Conservation (phyloP, 2,329 filamentous ascomycete genomes). For the Apiospora marii region DNA sequence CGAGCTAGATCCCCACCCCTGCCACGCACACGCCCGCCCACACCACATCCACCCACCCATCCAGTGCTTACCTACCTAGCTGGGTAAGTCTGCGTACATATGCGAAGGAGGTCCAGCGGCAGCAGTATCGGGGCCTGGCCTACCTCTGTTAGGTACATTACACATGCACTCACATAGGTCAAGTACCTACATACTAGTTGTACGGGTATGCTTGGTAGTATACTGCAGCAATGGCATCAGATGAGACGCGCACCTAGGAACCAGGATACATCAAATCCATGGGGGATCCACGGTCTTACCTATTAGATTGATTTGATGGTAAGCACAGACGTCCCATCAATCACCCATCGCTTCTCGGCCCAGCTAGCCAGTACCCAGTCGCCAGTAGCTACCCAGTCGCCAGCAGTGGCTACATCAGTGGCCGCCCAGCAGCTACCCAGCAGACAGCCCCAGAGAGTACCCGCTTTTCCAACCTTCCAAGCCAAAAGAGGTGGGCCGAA, state of each 20-base stretch:
- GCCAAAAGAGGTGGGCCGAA: not conserved
- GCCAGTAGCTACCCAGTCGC: not conserved
- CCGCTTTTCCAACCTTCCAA: not conserved
- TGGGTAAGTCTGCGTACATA: too few species aligned
- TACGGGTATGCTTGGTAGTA: too few species aligned
- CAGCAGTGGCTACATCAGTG: not conserved
- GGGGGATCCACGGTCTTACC: constrained; percentile 7
- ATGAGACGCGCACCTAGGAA: not conserved
- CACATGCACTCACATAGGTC: too few species aligned
- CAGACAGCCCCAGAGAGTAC: not conserved
- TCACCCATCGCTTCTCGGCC: constrained; percentile 17
- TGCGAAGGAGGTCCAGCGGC: too few species aligned
- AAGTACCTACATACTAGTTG: too few species aligned
- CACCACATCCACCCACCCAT: not conserved
- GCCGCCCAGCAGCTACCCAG: not conserved
- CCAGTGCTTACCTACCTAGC: not conserved
- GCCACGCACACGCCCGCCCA: not conserved
- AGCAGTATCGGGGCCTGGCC: too few species aligned
- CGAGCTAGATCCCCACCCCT: not conserved
- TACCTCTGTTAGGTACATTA: too few species aligned
- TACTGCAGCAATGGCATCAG: too few species aligned
- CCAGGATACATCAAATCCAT: not conserved
- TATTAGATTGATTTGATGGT: constrained; percentile 3
- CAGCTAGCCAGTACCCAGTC: not conserved
- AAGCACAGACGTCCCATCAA: constrained; percentile 11